Base-by-base conservation (phyloP, 2,329 filamentous ascomycete genomes). In the Dothideomycetidae sp. region DNA sequence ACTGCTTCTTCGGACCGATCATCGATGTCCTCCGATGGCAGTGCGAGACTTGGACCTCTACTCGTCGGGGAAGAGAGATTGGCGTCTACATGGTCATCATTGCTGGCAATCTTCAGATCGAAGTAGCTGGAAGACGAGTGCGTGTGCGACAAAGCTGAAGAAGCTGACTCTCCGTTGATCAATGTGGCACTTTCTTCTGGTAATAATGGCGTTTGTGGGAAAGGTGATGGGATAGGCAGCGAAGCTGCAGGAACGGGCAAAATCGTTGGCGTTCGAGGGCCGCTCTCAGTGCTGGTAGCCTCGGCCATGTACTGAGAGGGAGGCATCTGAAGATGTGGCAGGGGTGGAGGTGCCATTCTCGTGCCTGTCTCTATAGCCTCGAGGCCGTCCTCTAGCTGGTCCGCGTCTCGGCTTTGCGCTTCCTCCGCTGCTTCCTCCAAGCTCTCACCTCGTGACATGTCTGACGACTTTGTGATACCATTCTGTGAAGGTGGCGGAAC, bases 171-270 rank as follows among this genome's bases (percentile, higher is more conserved):
- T n/a, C n/a, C n/a, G n/a, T n/a, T n/a, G n/a, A n/a, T n/a, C n/a
- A n/a, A n/a, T n/a, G 7, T 26, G 7, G 21, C n/a, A n/a, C 7
- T 26, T 26, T 26, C 21, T n/a, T 7, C 21, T n/a, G n/a, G 5
- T 16, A 5, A 14, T 2, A 38, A 30, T 9, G 36, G 36, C 10
- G 36, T 38, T 15, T 38, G 36, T 16, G 53, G 52, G 33, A 55
- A 56, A 1, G 54, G 53, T 11, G 54, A 56, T 3, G 53, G 54
- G n/a, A 56, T 36, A 19, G 54, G 51, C 11, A 57, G 34, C 9
- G 40, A 45, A 9, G 48, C 48, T 9, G 48, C 48, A 12, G 49
- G 40, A 7, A 55, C 46, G 16, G 54, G 50, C 12, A 46, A 43
- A 10, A 57, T 42, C 28, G 50, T 44, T 5, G 54, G 54, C 5